Evolutionary conservation across 352 stramenopile genomes (phyloP).

Genomic region (Globisporangium radiosum): DNA sequence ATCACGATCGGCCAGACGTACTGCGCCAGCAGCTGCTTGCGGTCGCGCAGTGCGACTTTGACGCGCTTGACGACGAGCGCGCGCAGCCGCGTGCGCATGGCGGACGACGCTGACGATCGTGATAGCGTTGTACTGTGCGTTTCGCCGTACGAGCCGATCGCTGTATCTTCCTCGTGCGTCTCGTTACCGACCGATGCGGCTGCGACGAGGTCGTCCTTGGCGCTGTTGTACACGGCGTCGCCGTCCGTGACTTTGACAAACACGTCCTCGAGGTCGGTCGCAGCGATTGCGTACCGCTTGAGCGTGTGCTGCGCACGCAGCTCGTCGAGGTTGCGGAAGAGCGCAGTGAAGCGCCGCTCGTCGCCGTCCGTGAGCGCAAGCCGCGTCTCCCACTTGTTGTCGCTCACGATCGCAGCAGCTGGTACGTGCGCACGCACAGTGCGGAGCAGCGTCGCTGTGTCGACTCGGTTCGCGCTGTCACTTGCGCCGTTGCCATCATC

Average conservation of each 20-base stretch:
- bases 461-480: conserved; percentile 23
- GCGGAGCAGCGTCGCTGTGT: conserved; percentile 49
- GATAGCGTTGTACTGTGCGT: conserved; percentile 1
- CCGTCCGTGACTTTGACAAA: conserved; percentile 86
- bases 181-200: no score
- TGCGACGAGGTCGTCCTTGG: neutral
- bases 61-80: conserved; percentile 88
- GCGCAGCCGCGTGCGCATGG: conserved; percentile 49
- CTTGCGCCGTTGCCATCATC: conserved; percentile 31
- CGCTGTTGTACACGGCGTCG: conserved; percentile 34
- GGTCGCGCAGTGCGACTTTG: conserved; percentile 87
- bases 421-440: conserved; percentile 68
- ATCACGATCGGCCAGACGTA: conserved; percentile 89
- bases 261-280: conserved; percentile 88
- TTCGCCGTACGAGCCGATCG: no score
- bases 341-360: conserved; percentile 41
- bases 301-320: conserved; percentile 29
- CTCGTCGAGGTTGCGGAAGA: conserved; percentile 67
- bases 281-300: conserved; percentile 75
- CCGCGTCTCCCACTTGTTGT: conserved; percentile 87
- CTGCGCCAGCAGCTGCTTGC: conserved; percentile 69
- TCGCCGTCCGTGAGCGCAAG: conserved; percentile 89
- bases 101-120: conserved; percentile 19
- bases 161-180: no score
- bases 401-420: conserved; percentile 67